These are phyloP conservation scores for Chaetomium strumarium DNA, from an alignment of 2,329 filamentous ascomycete genomes.

Conservation along the genomic window DNA sequence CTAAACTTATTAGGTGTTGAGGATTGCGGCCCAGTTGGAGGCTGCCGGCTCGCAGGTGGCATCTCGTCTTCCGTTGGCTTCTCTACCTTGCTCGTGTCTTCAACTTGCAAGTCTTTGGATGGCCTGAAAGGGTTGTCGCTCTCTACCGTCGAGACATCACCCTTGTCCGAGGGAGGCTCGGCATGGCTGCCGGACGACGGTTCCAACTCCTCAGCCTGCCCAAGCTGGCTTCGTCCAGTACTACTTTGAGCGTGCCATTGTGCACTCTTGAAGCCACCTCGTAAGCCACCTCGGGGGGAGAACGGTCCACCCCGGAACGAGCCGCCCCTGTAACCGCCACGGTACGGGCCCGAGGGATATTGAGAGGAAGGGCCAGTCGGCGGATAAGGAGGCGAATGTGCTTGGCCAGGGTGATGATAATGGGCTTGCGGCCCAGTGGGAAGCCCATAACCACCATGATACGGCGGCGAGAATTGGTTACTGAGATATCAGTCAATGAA, in stretches of 20 bases:
- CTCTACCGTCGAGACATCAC: slow-evolving; percentile 39
- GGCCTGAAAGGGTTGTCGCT: slow-evolving; percentile 57
- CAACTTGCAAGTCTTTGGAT: slow-evolving; percentile 58
- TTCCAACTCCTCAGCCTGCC: slow-evolving; percentile 29
- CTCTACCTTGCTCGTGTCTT: slow-evolving; percentile 49
- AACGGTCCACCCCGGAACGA: slow-evolving; percentile 56
- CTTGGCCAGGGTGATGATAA: slow-evolving; percentile 42
- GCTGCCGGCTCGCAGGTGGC: slow-evolving; percentile 49
- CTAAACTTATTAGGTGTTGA: slow-evolving; percentile 67
- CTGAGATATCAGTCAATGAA: slow-evolving; percentile 29
- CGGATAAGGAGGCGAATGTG: slow-evolving; percentile 48
- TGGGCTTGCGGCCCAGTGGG: slow-evolving; percentile 49
- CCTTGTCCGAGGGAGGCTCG: slow-evolving; percentile 24
- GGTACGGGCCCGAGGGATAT: slow-evolving; percentile 41
- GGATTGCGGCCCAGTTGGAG: slow-evolving; percentile 48
- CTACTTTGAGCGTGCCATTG: slow-evolving; percentile 59
- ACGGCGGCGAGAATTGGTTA: slow-evolving; percentile 58
- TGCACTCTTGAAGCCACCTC: slow-evolving; percentile 58
- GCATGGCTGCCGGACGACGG: slow-evolving; percentile 27
- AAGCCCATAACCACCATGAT: slow-evolving; percentile 50
- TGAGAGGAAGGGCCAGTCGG: slow-evolving; percentile 53
- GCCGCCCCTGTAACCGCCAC: slow-evolving; percentile 43
- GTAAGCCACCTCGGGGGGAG: slow-evolving; percentile 44
- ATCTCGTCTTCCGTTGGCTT: slow-evolving; percentile 46
- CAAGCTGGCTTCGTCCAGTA: slow-evolving; percentile 28